A percentile compares a stretch with the other conserved stretches of the same genome.
These are phyloP conservation scores for Phialophora tarda DNA, from an alignment of 2,329 filamentous ascomycete species.

Conservation along the genomic window DNA sequence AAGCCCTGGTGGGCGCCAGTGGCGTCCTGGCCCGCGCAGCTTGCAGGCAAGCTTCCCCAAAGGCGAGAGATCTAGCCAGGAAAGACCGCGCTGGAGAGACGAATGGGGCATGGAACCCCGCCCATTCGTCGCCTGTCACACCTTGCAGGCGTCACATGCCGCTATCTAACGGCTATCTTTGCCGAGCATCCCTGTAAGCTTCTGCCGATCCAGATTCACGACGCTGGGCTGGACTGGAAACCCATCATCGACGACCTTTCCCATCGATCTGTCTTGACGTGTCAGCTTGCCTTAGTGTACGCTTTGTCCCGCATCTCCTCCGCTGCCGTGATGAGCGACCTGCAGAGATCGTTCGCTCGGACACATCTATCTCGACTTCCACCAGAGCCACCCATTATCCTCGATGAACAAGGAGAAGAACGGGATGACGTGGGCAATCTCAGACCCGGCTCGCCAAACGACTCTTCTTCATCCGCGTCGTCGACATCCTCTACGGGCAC, in stretches of 20 bases:
- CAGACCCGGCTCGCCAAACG: slow-evolving; percentile 51
- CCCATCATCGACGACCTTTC: background rate
- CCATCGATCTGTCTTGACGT: background rate
- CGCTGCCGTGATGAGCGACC: slow-evolving; percentile 69
- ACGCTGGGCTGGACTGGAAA: background rate
- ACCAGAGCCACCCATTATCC: slow-evolving; percentile 58
- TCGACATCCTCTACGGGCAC: slow-evolving; percentile 94
- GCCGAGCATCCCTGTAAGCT: background rate
- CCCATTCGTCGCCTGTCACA: background rate
- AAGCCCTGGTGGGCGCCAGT: background rate
- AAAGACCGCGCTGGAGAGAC: background rate
- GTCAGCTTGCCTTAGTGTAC: background rate
- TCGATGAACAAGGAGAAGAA: slow-evolving; percentile 51
- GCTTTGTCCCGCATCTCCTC: slow-evolving; percentile 14
- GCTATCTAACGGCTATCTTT: slow-evolving; percentile 1
- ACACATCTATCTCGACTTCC: slow-evolving; percentile 70
- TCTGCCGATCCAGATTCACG: background rate
- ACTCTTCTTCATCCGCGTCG: slow-evolving; percentile 81
- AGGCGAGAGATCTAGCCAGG: background rate
- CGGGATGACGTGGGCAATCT: slow-evolving; percentile 44
- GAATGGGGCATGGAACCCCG: background rate
- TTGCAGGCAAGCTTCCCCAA: background rate
- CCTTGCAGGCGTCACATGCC: background rate
- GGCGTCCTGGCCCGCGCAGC: background rate
- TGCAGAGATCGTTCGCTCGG: slow-evolving; percentile 76